Evolutionary conservation across 1,284 basidiomycete genomes (phyloP), one percentile per base, ranked within the genome.

Genomic region (Gymnopus androsaceus): DNA sequence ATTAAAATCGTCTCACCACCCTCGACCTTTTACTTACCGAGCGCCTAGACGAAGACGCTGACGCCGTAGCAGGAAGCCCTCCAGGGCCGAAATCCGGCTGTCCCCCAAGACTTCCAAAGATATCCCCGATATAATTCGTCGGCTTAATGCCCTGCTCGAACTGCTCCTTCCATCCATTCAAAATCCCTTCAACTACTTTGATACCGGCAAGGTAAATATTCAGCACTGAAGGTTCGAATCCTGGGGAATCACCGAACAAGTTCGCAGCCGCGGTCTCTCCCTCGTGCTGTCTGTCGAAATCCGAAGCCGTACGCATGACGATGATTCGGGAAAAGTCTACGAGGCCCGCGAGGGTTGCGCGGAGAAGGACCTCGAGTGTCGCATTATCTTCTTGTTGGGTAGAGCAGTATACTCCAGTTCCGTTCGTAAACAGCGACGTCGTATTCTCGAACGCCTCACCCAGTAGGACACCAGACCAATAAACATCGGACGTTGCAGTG

Each of bases 311-410:
- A 21, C 79, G 71, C 67, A 80, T 75, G 55, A 79, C 56, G 56
- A 80, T 70, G 44, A 79, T 67, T 40, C 79, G 71, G 2, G 68
- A 61, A 63, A 78, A 80, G 64, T 81, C 79, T 56, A 76, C 66
- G 28, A 69, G 63, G 1, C 71, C 68, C 21, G 72, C 69, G 42
- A 70, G 63, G 48, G 71, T 67, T 2, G 71, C 75, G 27, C 78
- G 72, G 25, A 80, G 59, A 51, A 80, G 71, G 1, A 72, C 70
- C 52, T 75, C 76, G 31, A 80, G 73, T 23, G 70, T 72, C 15
- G 74, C 78, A 59, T 78, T 80, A 66, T 81, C 80, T 63, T 82
- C 80, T 61, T 81, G 76, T 9, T 76, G 75, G 5, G 77, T 76
- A 17, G 75, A 69, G 55, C 73, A 74, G 65, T 79, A 80, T 34